These are phyloP conservation scores for Nothomitra cinnamomea DNA, from an alignment of 2,329 filamentous ascomycete species.

Conservation along the genomic window DNA sequence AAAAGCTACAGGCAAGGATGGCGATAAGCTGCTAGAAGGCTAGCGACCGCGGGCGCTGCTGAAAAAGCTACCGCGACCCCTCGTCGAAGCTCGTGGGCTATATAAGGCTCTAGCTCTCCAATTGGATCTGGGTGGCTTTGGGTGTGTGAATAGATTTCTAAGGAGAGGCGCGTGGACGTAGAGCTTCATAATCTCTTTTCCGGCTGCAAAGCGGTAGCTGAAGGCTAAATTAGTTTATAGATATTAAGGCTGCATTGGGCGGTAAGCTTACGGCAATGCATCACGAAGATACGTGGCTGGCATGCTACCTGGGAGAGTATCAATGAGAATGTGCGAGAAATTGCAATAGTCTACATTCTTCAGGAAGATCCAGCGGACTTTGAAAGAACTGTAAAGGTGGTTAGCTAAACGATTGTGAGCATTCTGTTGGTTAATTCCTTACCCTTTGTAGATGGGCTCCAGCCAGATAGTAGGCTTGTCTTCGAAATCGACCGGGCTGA, in stretches of 20 bases:
- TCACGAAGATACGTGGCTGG: neutral
- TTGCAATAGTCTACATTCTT: neutral
- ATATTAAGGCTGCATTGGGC: neutral
- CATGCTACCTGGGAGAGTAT: neutral
- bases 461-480: neutral
- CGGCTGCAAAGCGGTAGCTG: neutral
- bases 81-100: too few relatives aligned
- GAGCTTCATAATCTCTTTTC: neutral
- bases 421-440: neutral
- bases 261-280: slow-evolving; percentile 1
- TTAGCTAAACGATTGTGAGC: neutral
- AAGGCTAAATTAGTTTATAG: neutral
- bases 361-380: neutral
- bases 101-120: neutral
- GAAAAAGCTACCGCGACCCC: too few relatives aligned
- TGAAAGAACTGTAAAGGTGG: neutral
- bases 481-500: slow-evolving; percentile 2
- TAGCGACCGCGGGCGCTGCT: too few relatives aligned
- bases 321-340: neutral
- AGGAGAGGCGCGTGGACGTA: neutral
- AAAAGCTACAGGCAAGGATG: too few relatives aligned
- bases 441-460: slow-evolving; percentile 1
- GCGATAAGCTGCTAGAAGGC: too few relatives aligned
- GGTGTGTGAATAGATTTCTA: neutral
- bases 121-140: neutral